Evolutionary conservation across 2,329 filamentous ascomycete genomes (phyloP).

Genomic region (Dichotomopilus funicola): DNA sequence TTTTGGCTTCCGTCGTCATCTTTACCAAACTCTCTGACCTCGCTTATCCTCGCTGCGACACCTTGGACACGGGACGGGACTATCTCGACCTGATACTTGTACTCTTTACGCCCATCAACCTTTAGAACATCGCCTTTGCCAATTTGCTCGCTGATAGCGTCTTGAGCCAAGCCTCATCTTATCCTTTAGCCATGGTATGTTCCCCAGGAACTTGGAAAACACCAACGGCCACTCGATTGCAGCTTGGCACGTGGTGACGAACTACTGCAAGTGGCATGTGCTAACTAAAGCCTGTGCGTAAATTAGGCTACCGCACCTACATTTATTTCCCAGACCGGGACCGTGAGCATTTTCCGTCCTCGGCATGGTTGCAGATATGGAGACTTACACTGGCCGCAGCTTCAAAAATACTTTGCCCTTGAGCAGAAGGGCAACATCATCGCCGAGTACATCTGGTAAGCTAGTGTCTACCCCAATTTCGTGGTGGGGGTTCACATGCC

Average conservation of each 20-base stretch:
- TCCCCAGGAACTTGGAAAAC: background rate
- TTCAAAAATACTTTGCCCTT: conserved; percentile 86
- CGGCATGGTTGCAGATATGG: no score
- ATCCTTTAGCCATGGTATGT: conserved; percentile 3
- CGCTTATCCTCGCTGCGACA: no score
- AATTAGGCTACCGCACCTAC: conserved; percentile 1
- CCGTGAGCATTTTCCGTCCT: conserved; percentile 4
- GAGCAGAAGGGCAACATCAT: conserved; percentile 85
- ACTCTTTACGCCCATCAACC: no score
- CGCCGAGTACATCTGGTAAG: conserved; percentile 82
- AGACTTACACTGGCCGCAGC: conserved; percentile 42
- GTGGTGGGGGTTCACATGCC: no score
- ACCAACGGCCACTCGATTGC: background rate
- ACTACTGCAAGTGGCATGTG: background rate
- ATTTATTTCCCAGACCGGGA: conserved; percentile 8
- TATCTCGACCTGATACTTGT: no score
- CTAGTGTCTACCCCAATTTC: background rate
- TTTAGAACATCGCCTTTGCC: no score
- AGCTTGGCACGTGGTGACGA: background rate
- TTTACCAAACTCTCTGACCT: no score
- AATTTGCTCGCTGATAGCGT: no score
- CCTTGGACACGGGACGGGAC: no score
- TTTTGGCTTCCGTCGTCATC: no score
- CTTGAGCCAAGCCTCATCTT: no score
- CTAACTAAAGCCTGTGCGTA: background rate